Evolutionary conservation across 2,329 filamentous ascomycete genomes (phyloP).

Genomic region (Metarhizium sp.): DNA sequence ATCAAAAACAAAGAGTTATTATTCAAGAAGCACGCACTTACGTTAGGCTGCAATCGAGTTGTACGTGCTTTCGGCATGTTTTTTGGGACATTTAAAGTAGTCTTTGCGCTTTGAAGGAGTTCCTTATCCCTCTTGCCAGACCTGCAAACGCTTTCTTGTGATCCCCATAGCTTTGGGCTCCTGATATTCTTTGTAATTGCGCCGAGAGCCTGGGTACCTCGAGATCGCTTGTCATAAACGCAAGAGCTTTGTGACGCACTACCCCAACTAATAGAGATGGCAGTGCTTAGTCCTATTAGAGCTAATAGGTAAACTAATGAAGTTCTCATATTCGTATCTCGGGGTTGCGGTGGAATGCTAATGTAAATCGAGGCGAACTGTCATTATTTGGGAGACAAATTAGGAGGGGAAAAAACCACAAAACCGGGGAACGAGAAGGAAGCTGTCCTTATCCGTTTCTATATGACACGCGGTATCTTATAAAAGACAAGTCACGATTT

Average conservation of each 20-base stretch:
- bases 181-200: not conserved
- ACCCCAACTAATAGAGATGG: not conserved
- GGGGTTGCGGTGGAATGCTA: not conserved
- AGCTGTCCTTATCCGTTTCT: too few relatives aligned
- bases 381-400: too few relatives aligned
- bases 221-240: not conserved
- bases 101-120: not conserved
- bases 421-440: too few relatives aligned
- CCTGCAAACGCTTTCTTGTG: not conserved
- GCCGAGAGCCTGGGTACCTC: not conserved
- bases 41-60: not conserved
- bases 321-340: not conserved
- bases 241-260: not conserved
- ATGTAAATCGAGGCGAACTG: not conserved
- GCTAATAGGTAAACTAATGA: not conserved
- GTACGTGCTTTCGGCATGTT: not conserved
- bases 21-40: not conserved
- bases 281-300: not conserved
- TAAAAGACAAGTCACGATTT: too few relatives aligned
- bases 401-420: too few relatives aligned
- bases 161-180: not conserved
- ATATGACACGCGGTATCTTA: too few relatives aligned
- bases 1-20: not conserved
- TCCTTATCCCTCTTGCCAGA: not conserved
- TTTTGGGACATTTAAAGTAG: not conserved